These are phyloP conservation scores for Cercospora canescens DNA, from an alignment of 2,329 filamentous ascomycete genomes.

Conservation along the genomic window DNA sequence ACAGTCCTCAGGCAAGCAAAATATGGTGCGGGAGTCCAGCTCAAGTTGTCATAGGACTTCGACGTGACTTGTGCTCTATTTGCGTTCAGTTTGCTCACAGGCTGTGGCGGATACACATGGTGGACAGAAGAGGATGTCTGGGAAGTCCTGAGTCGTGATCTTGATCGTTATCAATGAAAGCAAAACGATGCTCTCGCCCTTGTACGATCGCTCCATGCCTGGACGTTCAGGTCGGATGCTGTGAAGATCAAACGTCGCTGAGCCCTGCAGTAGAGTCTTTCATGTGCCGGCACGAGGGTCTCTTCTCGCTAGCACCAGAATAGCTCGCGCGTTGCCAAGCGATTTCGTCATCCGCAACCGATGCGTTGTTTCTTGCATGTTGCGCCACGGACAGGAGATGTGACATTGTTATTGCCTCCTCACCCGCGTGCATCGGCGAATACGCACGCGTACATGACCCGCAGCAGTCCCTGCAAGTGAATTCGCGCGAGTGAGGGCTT, in stretches of 20 bases:
- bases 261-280: not conserved
- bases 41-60: constrained; percentile 16
- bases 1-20: constrained; percentile 63
- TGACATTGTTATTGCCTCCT: not conserved
- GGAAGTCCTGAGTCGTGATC: not conserved
- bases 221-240: too few relatives aligned
- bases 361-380: not conserved
- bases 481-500: not conserved
- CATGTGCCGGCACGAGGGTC: not conserved
- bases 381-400: constrained; percentile 1
- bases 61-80: not conserved
- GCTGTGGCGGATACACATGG: not conserved
- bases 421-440: not conserved
- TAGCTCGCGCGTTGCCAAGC: not conserved
- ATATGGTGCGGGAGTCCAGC: constrained; percentile 60
- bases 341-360: not conserved
- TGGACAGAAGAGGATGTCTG: not conserved
- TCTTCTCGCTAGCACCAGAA: constrained; percentile 1
- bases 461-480: not conserved
- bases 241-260: not conserved
- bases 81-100: not conserved
- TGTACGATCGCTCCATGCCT: too few relatives aligned
- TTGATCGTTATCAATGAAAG: not conserved
- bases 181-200: not conserved
- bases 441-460: not conserved